Conservation (phyloP, 2,329 filamentous ascomycete species). For the Pleoardoris graminearum region DNA sequence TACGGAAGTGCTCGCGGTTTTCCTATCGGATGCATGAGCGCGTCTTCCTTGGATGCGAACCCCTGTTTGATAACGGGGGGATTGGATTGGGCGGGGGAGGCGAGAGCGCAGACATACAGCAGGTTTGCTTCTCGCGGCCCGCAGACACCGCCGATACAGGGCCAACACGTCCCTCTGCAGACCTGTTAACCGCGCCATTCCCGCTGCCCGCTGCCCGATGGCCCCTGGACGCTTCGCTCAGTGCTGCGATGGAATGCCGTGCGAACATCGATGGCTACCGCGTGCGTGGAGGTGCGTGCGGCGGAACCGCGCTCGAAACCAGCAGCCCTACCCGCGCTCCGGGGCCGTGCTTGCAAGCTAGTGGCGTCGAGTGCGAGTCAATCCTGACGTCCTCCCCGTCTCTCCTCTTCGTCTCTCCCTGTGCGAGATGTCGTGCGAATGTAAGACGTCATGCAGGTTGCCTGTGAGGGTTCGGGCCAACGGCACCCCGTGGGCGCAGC, state of each 20-base stretch:
- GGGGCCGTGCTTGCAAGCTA: constrained; percentile 14
- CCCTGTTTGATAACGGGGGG: too few relatives aligned
- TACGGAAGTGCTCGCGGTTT: constrained; percentile 63
- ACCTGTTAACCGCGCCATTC: constrained; percentile 68
- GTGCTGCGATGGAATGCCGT: not conserved
- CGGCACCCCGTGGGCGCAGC: not conserved
- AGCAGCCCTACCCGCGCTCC: constrained; percentile 1
- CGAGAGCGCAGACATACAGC: constrained; percentile 53
- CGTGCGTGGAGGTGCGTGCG: not conserved
- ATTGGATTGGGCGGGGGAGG: constrained; percentile 39
- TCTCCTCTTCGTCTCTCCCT: not conserved
- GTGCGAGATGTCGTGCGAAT: not conserved
- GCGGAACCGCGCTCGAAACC: not conserved
- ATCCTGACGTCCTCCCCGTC: constrained; percentile 9
- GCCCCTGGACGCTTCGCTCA: not conserved
- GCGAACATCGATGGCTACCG: not conserved
- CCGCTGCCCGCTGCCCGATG: not conserved
- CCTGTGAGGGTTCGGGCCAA: not conserved
- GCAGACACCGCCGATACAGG: constrained; percentile 83
- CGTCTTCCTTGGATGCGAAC: too few relatives aligned
- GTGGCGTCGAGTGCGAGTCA: constrained; percentile 14
- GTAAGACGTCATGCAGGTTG: not conserved
- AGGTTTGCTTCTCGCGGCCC: constrained; percentile 81
- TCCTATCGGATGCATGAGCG: constrained; percentile 48
- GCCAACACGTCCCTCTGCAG: constrained; percentile 86